phyloP scores from a whole-genome alignment of 345 rosid genomes.

The Chamaenerion angustifolium region DNA sequence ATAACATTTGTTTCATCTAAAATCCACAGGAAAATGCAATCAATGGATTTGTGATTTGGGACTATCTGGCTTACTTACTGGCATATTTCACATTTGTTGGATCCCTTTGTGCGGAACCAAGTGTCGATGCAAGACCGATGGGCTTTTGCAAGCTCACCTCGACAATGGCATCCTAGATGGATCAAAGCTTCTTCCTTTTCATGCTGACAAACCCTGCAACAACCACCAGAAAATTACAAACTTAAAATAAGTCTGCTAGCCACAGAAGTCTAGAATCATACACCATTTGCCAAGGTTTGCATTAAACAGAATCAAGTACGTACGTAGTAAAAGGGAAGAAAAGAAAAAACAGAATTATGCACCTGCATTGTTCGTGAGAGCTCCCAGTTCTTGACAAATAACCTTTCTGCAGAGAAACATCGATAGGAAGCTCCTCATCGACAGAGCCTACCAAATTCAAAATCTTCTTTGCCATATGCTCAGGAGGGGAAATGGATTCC shows the following conservation, averaged over 20 bases:
- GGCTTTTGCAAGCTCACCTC: slow-evolving; percentile 69
- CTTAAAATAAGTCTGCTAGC: too few species aligned
- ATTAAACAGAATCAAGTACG: too few species aligned
- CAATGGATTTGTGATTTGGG: too few species aligned
- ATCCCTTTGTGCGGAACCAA: slow-evolving; percentile 79
- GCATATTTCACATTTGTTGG: slow-evolving; percentile 88
- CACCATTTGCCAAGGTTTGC: too few species aligned
- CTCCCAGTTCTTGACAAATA: slow-evolving; percentile 38
- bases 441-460: slow-evolving; percentile 10
- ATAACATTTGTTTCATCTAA: neutral
- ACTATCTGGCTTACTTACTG: slow-evolving; percentile 30
- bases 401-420: slow-evolving; percentile 32
- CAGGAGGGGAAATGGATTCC: slow-evolving; percentile 2
- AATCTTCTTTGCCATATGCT: slow-evolving; percentile 3
- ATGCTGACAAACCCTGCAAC: slow-evolving; percentile 66
- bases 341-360: too few species aligned
- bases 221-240: slow-evolving; percentile 3
- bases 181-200: slow-evolving; percentile 74
- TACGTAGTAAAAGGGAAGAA: too few species aligned
- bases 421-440: slow-evolving; percentile 14
- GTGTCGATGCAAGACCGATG: slow-evolving; percentile 75
- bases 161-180: slow-evolving; percentile 77
- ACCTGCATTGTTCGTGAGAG: slow-evolving; percentile 77
- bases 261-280: too few species aligned
- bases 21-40: too few species aligned